Evolutionary conservation across 345 rosid species (phyloP), one percentile per base, ranked within the genome.

Genomic region (Chamaenerion angustifolium): DNA sequence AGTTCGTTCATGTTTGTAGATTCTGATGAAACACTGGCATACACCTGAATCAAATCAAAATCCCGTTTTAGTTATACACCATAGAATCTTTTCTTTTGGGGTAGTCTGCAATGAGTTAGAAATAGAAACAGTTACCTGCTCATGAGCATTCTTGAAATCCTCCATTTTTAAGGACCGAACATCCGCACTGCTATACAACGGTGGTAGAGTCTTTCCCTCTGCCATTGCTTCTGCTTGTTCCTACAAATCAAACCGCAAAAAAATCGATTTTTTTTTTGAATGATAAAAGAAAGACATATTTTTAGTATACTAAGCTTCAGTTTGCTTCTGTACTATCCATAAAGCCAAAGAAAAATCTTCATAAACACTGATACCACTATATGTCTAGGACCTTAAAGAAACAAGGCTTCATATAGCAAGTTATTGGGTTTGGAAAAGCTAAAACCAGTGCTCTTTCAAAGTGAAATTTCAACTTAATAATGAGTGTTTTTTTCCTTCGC

Each of bases 21-120:
- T 65, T 93, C 99, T 1, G 95, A 77, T n/a, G 96, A 82, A 16
- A 93, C 96, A 23, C 99, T 93, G 4, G 99, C 99, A 7, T 94
- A 87, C 21, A 93, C 99, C 99, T 93, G 71, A 16, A 37, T 56
- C 17, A 43, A 43, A 46, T 25, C 40, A 13, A 46, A 31, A 5
- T 31, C 6, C 37, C 6, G 10, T 3, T 31, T 31, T 7, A 23
- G 2, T 31, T 7, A 31, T 2, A 8, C 37, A 31, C 1, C 37
- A 31, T 5, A 2, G 3, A 2, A 2, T 5, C 5, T 2, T 31
- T 5, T 31, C 1, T 4, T 3, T 31, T 31, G 37, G 6, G 8
- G 11, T 42, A 45, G 46, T 17, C 12, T 16, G 17, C 43, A 23
- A 10, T 21, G 16, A 42, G 25, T 44, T n/a, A 13, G 12, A 21